Percentiles rank a stretch among this genome's conserved stretches.
phyloP scores from a whole-genome alignment of 2,329 filamentous ascomycete species.

The Dactylonectria macrodidyma region DNA sequence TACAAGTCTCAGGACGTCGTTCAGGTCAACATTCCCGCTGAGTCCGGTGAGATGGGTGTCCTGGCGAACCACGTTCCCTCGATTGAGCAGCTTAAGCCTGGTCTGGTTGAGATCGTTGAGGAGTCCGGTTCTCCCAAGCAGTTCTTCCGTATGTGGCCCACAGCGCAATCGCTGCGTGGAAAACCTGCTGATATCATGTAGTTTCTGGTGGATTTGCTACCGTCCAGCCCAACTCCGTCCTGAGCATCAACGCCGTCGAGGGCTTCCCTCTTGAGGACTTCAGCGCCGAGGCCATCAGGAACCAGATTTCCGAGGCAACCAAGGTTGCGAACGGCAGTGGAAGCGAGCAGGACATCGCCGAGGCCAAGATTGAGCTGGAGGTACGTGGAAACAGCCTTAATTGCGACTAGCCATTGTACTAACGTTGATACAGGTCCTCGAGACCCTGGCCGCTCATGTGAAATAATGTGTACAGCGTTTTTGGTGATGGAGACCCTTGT shows the following conservation, averaged over 20 bases:
- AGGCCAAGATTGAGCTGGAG: constrained; percentile 99
- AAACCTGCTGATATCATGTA: constrained; percentile 56
- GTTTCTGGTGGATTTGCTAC: constrained; percentile 98
- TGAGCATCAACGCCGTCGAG: constrained; percentile 99
- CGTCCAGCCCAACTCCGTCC: constrained; percentile 92
- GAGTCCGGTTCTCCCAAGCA: constrained; percentile 92
- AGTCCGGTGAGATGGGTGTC: constrained; percentile 99
- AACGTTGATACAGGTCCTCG: constrained; percentile 75
- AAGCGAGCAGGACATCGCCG: constrained; percentile 97
- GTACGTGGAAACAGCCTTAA: constrained; percentile 61
- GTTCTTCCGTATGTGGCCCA: constrained; percentile 88
- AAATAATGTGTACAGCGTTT: constrained; percentile 77
- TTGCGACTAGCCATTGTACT: constrained; percentile 48
- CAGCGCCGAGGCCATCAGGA: constrained; percentile 89
- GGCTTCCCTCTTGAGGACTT: constrained; percentile 96
- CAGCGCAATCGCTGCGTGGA: constrained; percentile 19
- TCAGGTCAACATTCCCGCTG: constrained; percentile 98
- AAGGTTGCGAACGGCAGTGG: constrained; percentile 93
- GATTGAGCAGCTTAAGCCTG: constrained; percentile 99
- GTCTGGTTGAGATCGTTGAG: constrained; percentile 94
- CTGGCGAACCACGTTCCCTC: constrained; percentile 98
- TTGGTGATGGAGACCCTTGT: constrained; percentile 57
- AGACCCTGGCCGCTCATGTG: constrained; percentile 84
- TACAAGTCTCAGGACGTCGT: constrained; percentile 80
- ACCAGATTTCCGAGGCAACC: constrained; percentile 94